These are phyloP conservation scores for Tieghemostelium lacteum DNA, from an alignment of 78 protist species.

Conservation along the genomic window DNA sequence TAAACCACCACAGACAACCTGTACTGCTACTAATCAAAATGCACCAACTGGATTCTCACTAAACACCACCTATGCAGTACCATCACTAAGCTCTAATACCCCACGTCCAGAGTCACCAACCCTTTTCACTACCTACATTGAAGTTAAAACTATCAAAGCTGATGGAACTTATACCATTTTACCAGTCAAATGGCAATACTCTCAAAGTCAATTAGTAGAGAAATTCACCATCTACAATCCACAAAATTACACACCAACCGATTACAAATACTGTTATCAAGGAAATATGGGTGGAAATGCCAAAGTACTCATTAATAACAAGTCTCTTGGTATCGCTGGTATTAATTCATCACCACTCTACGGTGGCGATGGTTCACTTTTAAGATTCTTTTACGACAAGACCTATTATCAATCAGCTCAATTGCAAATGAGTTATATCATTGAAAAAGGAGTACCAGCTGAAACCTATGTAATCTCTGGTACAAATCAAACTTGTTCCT, in stretches of 20 bases:
- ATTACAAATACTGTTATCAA: neutral
- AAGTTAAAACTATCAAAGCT: neutral
- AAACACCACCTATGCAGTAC: neutral
- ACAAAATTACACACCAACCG: neutral
- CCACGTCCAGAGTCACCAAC: neutral
- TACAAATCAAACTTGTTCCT: neutral
- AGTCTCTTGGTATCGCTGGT: neutral
- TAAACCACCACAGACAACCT: neutral
- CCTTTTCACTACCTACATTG: neutral
- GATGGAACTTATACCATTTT: neutral
- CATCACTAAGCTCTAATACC: neutral
- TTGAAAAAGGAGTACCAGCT: neutral
- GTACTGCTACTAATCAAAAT: neutral
- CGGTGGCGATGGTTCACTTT: neutral
- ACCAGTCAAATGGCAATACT: conserved; percentile 1
- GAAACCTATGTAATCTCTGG: neutral
- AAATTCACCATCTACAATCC: neutral
- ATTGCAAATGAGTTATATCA: neutral
- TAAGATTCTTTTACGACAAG: conserved; percentile 5
- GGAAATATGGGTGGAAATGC: neutral
- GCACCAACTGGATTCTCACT: neutral
- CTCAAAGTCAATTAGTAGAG: neutral
- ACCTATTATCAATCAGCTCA: neutral
- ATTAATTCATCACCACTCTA: neutral
- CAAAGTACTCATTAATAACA: neutral